Conservation (phyloP, 2,329 filamentous ascomycete genomes). For the Sclerotinia glacialis region DNA sequence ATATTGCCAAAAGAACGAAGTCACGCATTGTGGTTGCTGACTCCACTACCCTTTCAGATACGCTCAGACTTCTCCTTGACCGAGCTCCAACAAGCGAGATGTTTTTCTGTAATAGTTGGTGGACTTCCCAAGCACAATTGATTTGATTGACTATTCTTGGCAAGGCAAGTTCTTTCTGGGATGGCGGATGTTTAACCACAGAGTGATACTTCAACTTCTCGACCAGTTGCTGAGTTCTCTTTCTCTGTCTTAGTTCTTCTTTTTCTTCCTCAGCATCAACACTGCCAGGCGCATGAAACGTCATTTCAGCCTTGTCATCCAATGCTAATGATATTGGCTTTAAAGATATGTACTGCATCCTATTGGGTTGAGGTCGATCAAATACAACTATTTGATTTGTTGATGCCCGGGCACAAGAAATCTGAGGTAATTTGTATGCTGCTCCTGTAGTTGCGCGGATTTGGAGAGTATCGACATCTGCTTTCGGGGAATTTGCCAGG, state of each 20-base stretch:
- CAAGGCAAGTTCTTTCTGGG: slow-evolving; percentile 78
- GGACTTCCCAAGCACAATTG: slow-evolving; percentile 92
- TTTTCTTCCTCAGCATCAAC: slow-evolving; percentile 72
- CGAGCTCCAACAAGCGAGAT: slow-evolving; percentile 79
- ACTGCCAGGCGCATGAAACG: slow-evolving; percentile 47
- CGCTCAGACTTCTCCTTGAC: slow-evolving; percentile 80
- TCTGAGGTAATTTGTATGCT: slow-evolving; percentile 59
- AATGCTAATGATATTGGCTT: slow-evolving; percentile 84
- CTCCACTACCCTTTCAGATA: slow-evolving; percentile 90
- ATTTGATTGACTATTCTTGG: slow-evolving; percentile 85
- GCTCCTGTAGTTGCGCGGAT: slow-evolving; percentile 59
- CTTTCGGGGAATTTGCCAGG: slow-evolving; percentile 64
- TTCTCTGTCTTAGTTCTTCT: slow-evolving; percentile 56
- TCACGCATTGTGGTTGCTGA: slow-evolving; percentile 85
- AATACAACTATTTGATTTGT: slow-evolving; percentile 88
- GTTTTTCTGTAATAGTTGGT: slow-evolving; percentile 83
- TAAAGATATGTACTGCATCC: slow-evolving; percentile 96
- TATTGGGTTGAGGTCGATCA: slow-evolving; percentile 75
- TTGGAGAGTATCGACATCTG: slow-evolving; percentile 64
- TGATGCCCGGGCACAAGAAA: slow-evolving; percentile 68
- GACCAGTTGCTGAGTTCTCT: slow-evolving; percentile 64
- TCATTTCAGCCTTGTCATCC: slow-evolving; percentile 60
- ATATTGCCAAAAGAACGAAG: slow-evolving; percentile 64
- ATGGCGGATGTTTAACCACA: slow-evolving; percentile 71
- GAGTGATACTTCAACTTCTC: slow-evolving; percentile 88